Evolutionary conservation across 768 basidiomycete species (phyloP), one percentile per base, ranked within the genome.

Genomic region (Suillus cothurnatus): DNA sequence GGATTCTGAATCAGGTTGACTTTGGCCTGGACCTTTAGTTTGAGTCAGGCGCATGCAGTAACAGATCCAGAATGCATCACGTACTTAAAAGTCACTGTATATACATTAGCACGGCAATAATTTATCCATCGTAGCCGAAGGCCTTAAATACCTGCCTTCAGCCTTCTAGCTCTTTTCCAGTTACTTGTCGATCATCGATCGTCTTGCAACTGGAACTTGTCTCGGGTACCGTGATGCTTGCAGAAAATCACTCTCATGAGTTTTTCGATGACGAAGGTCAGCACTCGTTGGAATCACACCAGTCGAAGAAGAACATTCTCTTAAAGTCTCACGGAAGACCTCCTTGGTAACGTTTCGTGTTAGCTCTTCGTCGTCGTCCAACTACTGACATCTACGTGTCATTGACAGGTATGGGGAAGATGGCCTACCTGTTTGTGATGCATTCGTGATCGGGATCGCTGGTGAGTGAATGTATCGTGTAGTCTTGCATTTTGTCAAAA

Each of bases 361-460:
- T 59, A 34, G 58, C 47, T 34, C 63, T 62, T 28, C 61, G 60
- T 21, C 32, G 34, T 47, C 49, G 45, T 41, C 45, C 56, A 53
- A 66, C 57, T 68, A 68, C 74, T n/a, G 68, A 63, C 38, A 26
- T 61, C 36, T 23, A 47, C 45, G 19, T 68, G 41, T 67, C 55
- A 57, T 68, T 11, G 8, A 21, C 67, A 93, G 93, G 93, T 95
- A 95, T 74, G 86, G 85, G 36, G 86, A 89, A 73, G 87, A 93
- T 67, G 93, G 93, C 1, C 79, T 84, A 57, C 84, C 86, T 23
- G 84, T 88, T 17, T 82, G 82, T 47, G 87, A 90, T 72, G 93
- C 93, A 19, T 95, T 94, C 71, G 93, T 94, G 47, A 86, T 95
- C 64, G 93, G 87, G 9, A 87, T 95, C 67, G 92, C 91, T 73